Conservation (phyloP, 179 eudicot species). For the Silene noctiflora region DNA sequence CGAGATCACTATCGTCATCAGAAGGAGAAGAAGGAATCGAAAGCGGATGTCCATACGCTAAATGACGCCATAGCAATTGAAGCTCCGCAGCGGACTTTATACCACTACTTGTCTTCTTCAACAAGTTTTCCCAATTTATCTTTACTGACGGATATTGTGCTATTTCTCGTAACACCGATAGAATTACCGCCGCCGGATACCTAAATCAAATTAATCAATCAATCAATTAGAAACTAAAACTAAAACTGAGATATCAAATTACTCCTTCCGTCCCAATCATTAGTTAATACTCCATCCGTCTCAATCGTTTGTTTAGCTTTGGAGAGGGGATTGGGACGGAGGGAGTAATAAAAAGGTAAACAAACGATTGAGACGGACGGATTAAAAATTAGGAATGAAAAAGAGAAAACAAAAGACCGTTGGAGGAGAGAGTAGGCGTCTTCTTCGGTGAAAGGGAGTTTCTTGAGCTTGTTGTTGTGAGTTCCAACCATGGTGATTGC, state of each 20-base stretch:
- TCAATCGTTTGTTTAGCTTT: background rate
- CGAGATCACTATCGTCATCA: constrained; percentile 91
- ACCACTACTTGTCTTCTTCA: constrained; percentile 62
- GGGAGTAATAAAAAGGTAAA: no score
- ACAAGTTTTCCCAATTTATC: constrained; percentile 69
- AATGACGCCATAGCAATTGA: constrained; percentile 89
- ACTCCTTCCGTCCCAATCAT: no score
- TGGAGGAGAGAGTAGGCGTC: constrained; percentile 43
- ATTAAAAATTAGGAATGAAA: background rate
- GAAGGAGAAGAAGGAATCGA: constrained; percentile 33
- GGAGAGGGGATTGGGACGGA: background rate
- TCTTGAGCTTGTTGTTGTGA: constrained; percentile 31
- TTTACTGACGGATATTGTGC: constrained; percentile 44
- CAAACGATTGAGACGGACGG: no score
- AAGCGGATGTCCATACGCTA: constrained; percentile 58
- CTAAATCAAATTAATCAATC: constrained; percentile 24
- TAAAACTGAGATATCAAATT: no score
- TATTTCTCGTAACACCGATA: constrained; percentile 65
- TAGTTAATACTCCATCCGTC: background rate
- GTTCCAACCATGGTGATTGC: background rate
- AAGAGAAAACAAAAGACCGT: constrained; percentile 31
- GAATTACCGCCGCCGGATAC: constrained; percentile 56
- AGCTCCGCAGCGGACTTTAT: constrained; percentile 67
- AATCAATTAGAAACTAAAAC: background rate
- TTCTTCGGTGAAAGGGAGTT: constrained; percentile 43